These are phyloP conservation scores for Protomyces gravidus DNA, from an alignment of 1,139 yeast species.

Conservation along the genomic window DNA sequence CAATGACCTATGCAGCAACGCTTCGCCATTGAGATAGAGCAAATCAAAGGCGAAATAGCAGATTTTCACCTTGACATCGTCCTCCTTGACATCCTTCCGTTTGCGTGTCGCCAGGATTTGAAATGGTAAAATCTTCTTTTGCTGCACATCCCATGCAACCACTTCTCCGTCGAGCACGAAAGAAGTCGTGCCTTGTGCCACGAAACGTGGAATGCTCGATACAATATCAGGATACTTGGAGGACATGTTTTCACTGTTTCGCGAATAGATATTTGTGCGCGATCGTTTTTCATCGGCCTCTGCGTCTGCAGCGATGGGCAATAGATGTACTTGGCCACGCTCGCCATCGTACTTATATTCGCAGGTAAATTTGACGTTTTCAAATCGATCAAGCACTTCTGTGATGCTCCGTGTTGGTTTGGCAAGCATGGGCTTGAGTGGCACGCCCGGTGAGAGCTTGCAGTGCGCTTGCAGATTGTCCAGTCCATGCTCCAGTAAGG, in stretches of 20 bases:
- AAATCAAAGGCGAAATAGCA: slow-evolving; percentile 91
- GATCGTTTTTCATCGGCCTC: slow-evolving; percentile 44
- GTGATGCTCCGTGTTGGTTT: slow-evolving; percentile 91
- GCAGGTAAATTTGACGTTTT: slow-evolving; percentile 69
- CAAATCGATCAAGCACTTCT: slow-evolving; percentile 80
- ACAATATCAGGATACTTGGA: slow-evolving; percentile 89
- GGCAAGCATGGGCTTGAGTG: slow-evolving; percentile 96
- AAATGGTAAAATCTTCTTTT: slow-evolving; percentile 77
- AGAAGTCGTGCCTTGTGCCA: slow-evolving; percentile 45
- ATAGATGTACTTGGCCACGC: slow-evolving; percentile 86
- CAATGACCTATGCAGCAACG: slow-evolving; percentile 64
- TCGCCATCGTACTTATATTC: slow-evolving; percentile 98
- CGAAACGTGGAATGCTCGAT: slow-evolving; percentile 60
- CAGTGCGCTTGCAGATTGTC: slow-evolving; percentile 61
- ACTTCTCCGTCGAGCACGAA: slow-evolving; percentile 94
- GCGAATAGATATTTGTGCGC: slow-evolving; percentile 67
- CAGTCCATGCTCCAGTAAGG: slow-evolving; percentile 65
- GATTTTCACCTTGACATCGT: slow-evolving; percentile 82
- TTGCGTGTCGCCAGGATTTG: slow-evolving; percentile 90
- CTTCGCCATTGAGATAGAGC: slow-evolving; percentile 62
- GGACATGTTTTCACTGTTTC: slow-evolving; percentile 97
- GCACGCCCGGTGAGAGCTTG: slow-evolving; percentile 83
- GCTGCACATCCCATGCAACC: slow-evolving; percentile 91
- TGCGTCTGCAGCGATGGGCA: slow-evolving; percentile 43
- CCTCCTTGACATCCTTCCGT: slow-evolving; percentile 83